A percentile compares a stretch with the other conserved stretches of the same genome.
These are phyloP conservation scores for Cephalotrichum gorgonifer DNA, from an alignment of 2,329 filamentous ascomycete species.

Conservation along the genomic window DNA sequence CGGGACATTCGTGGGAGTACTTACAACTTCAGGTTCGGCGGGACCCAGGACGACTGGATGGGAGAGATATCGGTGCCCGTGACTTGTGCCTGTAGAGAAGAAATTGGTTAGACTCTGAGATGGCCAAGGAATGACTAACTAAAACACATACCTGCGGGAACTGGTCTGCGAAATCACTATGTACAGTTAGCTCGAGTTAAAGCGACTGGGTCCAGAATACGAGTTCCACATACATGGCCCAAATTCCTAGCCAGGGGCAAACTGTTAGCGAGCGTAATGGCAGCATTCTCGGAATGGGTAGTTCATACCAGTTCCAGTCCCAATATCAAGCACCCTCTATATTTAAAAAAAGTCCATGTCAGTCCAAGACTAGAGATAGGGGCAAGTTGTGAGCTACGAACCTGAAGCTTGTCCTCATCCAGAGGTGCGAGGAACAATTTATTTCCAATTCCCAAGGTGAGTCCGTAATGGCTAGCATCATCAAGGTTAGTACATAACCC, in stretches of 20 bases:
- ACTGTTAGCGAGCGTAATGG: too few species aligned
- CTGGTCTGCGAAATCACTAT: conserved; percentile 35
- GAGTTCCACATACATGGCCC: conserved; percentile 31
- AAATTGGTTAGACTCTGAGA: too few species aligned
- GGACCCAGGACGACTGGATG: conserved; percentile 43
- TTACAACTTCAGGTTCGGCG: conserved; percentile 21
- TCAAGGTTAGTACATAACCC: not conserved
- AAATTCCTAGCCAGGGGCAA: conserved; percentile 45
- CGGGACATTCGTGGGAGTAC: not conserved
- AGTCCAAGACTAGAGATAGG: not conserved
- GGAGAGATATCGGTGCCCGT: conserved; percentile 45
- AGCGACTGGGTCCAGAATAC: not conserved
- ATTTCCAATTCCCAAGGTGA: conserved; percentile 12
- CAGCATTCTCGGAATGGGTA: too few species aligned
- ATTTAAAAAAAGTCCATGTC: not conserved
- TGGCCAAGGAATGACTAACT: too few species aligned
- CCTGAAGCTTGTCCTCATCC: conserved; percentile 1
- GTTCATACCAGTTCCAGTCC: conserved; percentile 45
- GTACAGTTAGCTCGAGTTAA: not conserved
- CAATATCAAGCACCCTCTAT: conserved; percentile 30
- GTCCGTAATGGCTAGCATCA: conserved; percentile 11
- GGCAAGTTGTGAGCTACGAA: too few species aligned
- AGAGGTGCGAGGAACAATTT: conserved; percentile 15
- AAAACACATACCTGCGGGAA: conserved; percentile 23
- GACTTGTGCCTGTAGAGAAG: too few species aligned